These are phyloP conservation scores for Rauvolfia tetraphylla DNA, from an alignment of 257 asterid genomes.

Conservation along the genomic window DNA sequence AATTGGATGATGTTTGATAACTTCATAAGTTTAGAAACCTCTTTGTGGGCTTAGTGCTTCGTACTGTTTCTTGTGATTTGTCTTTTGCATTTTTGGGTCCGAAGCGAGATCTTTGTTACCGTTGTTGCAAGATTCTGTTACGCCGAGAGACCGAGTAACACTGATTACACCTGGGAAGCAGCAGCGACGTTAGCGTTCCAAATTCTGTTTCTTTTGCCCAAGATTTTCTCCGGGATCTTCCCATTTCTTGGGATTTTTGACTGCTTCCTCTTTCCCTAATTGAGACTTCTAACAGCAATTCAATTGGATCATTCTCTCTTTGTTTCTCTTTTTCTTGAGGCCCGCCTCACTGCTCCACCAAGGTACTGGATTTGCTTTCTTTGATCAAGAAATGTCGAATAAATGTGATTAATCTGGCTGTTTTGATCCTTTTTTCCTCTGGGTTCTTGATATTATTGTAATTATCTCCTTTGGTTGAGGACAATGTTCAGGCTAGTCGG, in stretches of 20 bases:
- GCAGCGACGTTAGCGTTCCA: conserved; percentile 17
- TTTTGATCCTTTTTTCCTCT: conserved; percentile 3
- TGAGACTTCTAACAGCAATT: background rate
- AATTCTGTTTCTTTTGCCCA: conserved; percentile 19
- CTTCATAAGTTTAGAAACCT: background rate
- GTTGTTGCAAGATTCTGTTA: background rate
- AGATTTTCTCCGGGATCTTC: background rate
- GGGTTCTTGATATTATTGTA: conserved; percentile 8
- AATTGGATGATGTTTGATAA: background rate
- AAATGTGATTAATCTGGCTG: background rate
- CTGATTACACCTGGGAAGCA: background rate
- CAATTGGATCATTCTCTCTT: background rate
- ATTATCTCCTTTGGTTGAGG: background rate
- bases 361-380: conserved; percentile 2
- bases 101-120: background rate
- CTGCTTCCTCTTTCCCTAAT: conserved; percentile 11
- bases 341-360: conserved; percentile 17
- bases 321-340: background rate
- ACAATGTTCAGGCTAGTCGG: background rate
- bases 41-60: background rate
- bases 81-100: background rate
- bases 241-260: background rate
- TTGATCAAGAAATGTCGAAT: background rate
- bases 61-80: background rate
- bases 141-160: background rate